Percentiles rank a stretch among this genome's conserved stretches.
Conservation (phyloP, 208 protist genomes). For the Kentomonas sorsogonicus region DNA sequence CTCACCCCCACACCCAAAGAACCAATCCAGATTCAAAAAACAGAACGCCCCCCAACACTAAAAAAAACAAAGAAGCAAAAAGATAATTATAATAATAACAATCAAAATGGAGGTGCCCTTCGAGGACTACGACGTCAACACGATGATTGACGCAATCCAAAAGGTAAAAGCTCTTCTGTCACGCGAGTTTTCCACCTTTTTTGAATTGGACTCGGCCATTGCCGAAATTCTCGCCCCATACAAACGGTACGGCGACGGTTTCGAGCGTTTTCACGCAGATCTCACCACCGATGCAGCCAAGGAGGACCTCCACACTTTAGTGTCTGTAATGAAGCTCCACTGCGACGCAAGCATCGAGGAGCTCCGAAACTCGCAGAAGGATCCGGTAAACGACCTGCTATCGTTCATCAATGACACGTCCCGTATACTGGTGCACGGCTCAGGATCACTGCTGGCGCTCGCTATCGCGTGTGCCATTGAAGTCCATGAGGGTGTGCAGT, state of each 20-base stretch:
- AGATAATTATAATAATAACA: no score
- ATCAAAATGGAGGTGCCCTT: constrained; percentile 62
- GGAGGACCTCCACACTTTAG: constrained; percentile 40
- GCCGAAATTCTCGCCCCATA: constrained; percentile 58
- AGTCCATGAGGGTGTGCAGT: constrained; percentile 75
- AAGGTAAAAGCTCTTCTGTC: constrained; percentile 59
- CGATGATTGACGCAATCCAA: constrained; percentile 64
- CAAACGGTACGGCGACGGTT: constrained; percentile 67
- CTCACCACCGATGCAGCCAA: constrained; percentile 61
- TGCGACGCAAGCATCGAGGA: constrained; percentile 54
- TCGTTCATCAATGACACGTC: constrained; percentile 77
- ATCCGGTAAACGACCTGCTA: constrained; percentile 81
- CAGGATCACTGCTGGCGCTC: constrained; percentile 62
- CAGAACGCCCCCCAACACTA: no score
- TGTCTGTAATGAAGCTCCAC: constrained; percentile 58
- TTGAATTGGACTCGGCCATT: constrained; percentile 76
- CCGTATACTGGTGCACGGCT: constrained; percentile 78
- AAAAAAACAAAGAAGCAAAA: no score
- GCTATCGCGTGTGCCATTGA: constrained; percentile 76
- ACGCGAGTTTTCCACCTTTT: constrained; percentile 65
- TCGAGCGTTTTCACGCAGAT: constrained; percentile 66
- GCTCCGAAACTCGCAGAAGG: constrained; percentile 67
- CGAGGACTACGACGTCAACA: constrained; percentile 72
- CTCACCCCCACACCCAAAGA: no score
- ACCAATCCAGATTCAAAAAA: no score